These are phyloP conservation scores for Thymus mandschuricus DNA, from an alignment of 257 asterid genomes.

Conservation along the genomic window DNA sequence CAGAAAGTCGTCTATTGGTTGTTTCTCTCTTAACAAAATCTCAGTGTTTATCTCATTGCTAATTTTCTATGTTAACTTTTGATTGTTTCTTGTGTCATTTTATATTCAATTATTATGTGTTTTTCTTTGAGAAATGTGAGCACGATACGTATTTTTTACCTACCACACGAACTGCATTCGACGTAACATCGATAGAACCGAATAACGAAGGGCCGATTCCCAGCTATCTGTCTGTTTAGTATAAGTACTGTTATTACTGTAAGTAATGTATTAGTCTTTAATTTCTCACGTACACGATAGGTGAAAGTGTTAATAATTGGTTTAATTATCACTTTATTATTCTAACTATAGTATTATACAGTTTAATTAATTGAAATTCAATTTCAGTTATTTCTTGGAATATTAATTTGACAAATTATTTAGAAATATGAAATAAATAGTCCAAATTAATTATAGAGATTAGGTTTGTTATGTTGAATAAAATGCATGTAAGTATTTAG, in stretches of 20 bases:
- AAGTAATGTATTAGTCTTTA: not conserved
- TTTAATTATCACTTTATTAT: too few relatives aligned
- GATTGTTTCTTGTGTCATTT: conserved; percentile 16
- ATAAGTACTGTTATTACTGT: not conserved
- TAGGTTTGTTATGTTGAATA: not conserved
- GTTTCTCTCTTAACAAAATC: conserved; percentile 16
- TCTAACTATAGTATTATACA: not conserved
- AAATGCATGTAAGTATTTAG: not conserved
- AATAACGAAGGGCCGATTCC: too few relatives aligned
- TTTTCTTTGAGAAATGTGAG: not conserved
- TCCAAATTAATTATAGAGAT: not conserved
- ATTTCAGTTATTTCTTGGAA: not conserved
- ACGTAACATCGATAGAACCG: too few relatives aligned
- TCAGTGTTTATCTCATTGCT: not conserved
- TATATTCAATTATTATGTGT: not conserved
- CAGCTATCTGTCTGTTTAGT: too few relatives aligned
- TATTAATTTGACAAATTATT: not conserved
- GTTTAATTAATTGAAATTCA: not conserved
- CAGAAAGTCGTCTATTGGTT: conserved; percentile 20
- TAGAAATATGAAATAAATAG: not conserved
- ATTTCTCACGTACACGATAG: not conserved
- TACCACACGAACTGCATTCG: not conserved
- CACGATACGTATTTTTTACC: not conserved
- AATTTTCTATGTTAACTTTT: not conserved
- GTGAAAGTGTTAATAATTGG: not conserved